A percentile compares a stretch with the other conserved stretches of the same genome.
These are phyloP conservation scores for Debaryomyces psychrophilus DNA, from an alignment of 1,139 yeast species.

Conservation along the genomic window DNA sequence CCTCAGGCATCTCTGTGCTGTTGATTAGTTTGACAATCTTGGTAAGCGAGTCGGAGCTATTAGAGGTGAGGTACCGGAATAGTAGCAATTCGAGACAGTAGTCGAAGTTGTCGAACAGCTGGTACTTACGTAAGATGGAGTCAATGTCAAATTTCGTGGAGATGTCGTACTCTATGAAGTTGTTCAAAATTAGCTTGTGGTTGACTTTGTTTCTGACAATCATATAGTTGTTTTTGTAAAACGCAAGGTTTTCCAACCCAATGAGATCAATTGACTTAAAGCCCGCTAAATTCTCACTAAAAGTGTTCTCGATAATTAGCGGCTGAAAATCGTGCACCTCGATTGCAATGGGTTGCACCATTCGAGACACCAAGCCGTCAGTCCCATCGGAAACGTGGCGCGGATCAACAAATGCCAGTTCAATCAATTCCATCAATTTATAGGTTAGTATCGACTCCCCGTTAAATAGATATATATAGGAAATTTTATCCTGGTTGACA, in stretches of 20 bases:
- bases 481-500: conserved; percentile 17
- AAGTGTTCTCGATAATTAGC: conserved; percentile 23
- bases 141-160: conserved; percentile 23
- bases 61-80: conserved; percentile 35
- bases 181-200: conserved; percentile 39
- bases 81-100: conserved; percentile 47
- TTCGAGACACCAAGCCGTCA: conserved; percentile 23
- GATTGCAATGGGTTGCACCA: conserved; percentile 31
- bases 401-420: conserved; percentile 25
- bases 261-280: conserved; percentile 29
- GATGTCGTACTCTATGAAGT: conserved; percentile 44
- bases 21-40: conserved; percentile 36
- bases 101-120: conserved; percentile 33
- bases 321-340: conserved; percentile 36
- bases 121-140: conserved; percentile 29
- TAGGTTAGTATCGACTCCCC: conserved; percentile 36
- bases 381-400: conserved; percentile 25
- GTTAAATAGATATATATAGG: conserved; percentile 32
- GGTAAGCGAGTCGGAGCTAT: conserved; percentile 19
- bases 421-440: conserved; percentile 35
- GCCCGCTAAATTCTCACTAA: conserved; percentile 8
- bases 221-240: conserved; percentile 24
- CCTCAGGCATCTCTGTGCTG: conserved; percentile 30
- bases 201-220: conserved; percentile 29
- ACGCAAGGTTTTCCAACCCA: conserved; percentile 36